A percentile compares a stretch with the other conserved stretches of the same genome.
Conservation (phyloP, 169 alveolate genomes). For the Neospora caninum region DNA sequence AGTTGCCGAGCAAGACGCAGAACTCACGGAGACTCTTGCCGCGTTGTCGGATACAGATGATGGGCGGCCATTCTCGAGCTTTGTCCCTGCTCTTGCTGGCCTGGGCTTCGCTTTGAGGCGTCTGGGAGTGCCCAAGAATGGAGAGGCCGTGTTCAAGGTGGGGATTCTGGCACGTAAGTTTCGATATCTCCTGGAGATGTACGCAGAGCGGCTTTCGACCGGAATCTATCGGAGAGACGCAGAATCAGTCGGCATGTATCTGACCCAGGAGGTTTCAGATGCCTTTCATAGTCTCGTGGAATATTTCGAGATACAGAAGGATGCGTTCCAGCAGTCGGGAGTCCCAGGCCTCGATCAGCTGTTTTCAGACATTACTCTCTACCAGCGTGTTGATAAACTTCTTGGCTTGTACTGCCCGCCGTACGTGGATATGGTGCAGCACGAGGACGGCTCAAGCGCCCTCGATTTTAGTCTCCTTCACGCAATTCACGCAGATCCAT, state of each 20-base stretch:
- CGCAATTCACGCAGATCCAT: background rate
- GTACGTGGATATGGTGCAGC: background rate
- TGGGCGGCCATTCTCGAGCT: background rate
- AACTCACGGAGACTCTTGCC: background rate
- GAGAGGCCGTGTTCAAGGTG: background rate
- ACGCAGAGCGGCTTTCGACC: background rate
- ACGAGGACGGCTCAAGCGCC: background rate
- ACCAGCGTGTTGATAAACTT: background rate
- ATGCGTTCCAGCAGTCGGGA: background rate
- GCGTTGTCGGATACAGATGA: background rate
- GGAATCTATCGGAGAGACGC: background rate
- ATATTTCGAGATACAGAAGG: background rate
- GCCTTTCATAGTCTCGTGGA: background rate
- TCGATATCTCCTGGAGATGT: background rate
- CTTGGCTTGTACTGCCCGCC: background rate
- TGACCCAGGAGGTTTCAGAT: background rate
- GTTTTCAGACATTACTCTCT: background rate
- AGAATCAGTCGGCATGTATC: background rate
- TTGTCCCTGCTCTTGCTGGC: background rate
- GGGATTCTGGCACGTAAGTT: background rate
- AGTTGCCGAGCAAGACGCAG: background rate
- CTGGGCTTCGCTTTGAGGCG: background rate
- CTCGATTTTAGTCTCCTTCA: slow-evolving; percentile 6
- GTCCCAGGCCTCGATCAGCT: background rate
- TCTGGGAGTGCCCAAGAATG: background rate